Evolutionary conservation across 1,139 yeast species (phyloP).

Genomic region (Taphrina wiesneri): DNA sequence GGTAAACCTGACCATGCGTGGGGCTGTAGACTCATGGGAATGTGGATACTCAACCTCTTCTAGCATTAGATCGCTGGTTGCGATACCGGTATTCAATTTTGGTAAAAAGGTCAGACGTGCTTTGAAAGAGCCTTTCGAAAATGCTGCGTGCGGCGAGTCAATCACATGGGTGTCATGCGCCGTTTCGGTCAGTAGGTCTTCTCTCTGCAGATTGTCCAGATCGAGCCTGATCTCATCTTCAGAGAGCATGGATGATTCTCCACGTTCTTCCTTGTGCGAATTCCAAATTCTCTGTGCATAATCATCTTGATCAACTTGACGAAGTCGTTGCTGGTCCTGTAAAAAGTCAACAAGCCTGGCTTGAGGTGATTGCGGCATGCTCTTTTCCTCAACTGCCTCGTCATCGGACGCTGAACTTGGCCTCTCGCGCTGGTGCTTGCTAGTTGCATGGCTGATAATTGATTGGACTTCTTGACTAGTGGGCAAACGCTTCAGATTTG

Average conservation of each 20-base stretch:
- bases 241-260: constrained; percentile 7
- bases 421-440: background rate
- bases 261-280: constrained; percentile 16
- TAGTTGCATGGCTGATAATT: background rate
- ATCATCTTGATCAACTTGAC: background rate
- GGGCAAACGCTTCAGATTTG: background rate
- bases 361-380: background rate
- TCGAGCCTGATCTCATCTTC: background rate
- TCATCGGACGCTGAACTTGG: background rate
- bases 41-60: background rate
- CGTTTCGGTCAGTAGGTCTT: background rate
- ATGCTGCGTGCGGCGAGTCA: background rate
- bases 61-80: background rate
- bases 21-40: background rate
- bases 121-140: background rate
- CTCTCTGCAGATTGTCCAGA: background rate
- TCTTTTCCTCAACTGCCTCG: background rate
- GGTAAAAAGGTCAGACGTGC: background rate
- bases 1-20: background rate
- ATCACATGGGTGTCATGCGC: background rate
- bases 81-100: background rate
- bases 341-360: background rate
- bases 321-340: background rate
- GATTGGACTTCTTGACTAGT: background rate
- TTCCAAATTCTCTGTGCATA: constrained; percentile 9